Percentiles rank a stretch among this genome's conserved stretches.
Evolutionary conservation across 1,139 yeast species (phyloP).

Genomic region (Pichia sp.): DNA sequence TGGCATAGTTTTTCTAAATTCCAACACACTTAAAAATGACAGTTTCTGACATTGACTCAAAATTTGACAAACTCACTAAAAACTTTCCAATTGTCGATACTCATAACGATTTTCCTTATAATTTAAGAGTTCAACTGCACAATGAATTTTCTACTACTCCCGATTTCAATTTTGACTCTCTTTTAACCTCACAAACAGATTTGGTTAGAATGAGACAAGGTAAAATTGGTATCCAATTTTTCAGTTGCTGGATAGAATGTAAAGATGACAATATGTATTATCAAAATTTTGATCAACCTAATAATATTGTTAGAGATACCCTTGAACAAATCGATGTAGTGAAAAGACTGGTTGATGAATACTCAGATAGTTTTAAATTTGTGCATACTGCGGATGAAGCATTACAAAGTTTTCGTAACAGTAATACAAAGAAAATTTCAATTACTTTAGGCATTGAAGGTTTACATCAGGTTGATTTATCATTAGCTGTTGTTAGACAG

Average conservation of each 20-base stretch:
- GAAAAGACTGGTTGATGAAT: slow-evolving; percentile 37
- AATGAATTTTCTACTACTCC: slow-evolving; percentile 34
- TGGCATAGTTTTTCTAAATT: no score
- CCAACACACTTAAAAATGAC: background rate
- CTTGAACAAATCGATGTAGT: slow-evolving; percentile 49
- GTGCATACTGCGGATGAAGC: slow-evolving; percentile 39
- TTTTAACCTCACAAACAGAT: slow-evolving; percentile 38
- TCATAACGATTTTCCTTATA: slow-evolving; percentile 45
- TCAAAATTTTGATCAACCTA: slow-evolving; percentile 37
- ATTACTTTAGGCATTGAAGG: slow-evolving; percentile 50
- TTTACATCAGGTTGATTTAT: slow-evolving; percentile 44
- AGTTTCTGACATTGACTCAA: slow-evolving; percentile 18
- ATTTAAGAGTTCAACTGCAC: slow-evolving; percentile 37
- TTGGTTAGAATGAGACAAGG: slow-evolving; percentile 36
- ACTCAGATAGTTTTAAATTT: slow-evolving; percentile 35
- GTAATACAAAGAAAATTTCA: slow-evolving; percentile 33
- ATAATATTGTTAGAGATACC: slow-evolving; percentile 43
- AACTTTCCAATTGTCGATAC: slow-evolving; percentile 40
- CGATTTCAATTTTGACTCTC: slow-evolving; percentile 33
- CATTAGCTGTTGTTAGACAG: slow-evolving; percentile 43
- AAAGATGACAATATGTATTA: slow-evolving; percentile 35
- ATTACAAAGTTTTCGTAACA: slow-evolving; percentile 28
- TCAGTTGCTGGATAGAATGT: slow-evolving; percentile 42
- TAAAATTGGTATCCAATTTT: slow-evolving; percentile 41
- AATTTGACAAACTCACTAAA: slow-evolving; percentile 25